Evolutionary conservation across 768 basidiomycete genomes (phyloP).

Genomic region (Clitopilus hobsonii): DNA sequence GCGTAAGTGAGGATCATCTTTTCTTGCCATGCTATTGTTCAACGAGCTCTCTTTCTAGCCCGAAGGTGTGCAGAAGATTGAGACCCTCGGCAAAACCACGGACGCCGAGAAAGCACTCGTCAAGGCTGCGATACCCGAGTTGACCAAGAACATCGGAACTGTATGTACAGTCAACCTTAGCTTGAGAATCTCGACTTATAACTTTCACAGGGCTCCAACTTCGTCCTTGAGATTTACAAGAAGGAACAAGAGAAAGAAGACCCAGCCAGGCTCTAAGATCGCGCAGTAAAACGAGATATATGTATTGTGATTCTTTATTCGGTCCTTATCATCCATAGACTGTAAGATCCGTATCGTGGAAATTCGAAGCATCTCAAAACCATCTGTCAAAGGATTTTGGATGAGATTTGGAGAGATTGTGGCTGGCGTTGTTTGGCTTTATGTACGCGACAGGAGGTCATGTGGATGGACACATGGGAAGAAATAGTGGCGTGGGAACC

Average conservation of each 20-base stretch:
- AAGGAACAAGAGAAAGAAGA: slow-evolving; percentile 20
- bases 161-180: slow-evolving; percentile 28
- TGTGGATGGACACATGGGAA: background rate
- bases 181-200: background rate
- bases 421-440: background rate
- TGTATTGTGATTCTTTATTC: background rate
- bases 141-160: slow-evolving; percentile 66
- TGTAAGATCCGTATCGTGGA: slow-evolving; percentile 1
- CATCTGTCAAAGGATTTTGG: too few species aligned
- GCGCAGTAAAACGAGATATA: background rate
- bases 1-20: slow-evolving; percentile 43
- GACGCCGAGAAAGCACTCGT: slow-evolving; percentile 73
- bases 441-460: background rate
- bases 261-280: slow-evolving; percentile 14
- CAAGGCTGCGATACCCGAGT: slow-evolving; percentile 76
- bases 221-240: slow-evolving; percentile 31
- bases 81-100: slow-evolving; percentile 71
- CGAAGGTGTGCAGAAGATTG: slow-evolving; percentile 79
- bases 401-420: background rate
- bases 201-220: slow-evolving; percentile 24
- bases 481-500: slow-evolving; percentile 20
- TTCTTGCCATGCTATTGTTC: slow-evolving; percentile 2
- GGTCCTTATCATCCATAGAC: background rate
- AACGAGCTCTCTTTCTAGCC: slow-evolving; percentile 36
- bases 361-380: background rate